phyloP scores from a whole-genome alignment of 176 grass and related monocot genomes.

The Musa troglodytarum region DNA sequence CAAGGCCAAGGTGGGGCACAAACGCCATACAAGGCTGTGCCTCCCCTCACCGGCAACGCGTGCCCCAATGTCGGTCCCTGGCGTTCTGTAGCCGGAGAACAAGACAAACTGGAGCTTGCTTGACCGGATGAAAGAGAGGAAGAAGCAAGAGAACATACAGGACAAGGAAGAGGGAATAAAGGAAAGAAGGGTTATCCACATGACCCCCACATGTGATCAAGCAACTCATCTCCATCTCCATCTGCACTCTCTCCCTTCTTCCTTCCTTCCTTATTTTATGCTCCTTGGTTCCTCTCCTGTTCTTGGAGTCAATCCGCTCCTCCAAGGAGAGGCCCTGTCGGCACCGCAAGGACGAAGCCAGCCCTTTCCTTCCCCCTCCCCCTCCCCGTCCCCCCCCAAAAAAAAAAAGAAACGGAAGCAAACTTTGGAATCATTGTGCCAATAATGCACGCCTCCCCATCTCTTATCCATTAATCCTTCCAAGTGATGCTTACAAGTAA shows the following conservation, averaged over 20 bases:
- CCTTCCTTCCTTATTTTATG: background rate
- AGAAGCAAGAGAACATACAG: background rate
- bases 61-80: background rate
- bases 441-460: background rate
- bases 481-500: background rate
- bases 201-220: background rate
- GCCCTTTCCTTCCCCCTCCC: background rate
- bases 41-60: slow-evolving; percentile 6
- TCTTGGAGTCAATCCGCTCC: background rate
- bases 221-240: background rate
- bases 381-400: background rate
- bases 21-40: background rate
- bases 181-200: background rate
- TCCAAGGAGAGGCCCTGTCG: background rate
- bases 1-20: background rate
- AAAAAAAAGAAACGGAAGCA: background rate
- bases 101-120: background rate
- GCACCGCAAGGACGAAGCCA: background rate
- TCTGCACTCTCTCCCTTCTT: background rate
- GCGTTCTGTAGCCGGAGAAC: background rate
- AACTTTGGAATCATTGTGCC: background rate
- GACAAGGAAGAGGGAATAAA: slow-evolving; percentile 1
- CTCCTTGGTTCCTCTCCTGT: background rate
- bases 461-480: background rate
- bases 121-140: background rate